Evolutionary conservation across 495 filamentous ascomycete genomes (phyloP).

Genomic region (Penicillium angulare): DNA sequence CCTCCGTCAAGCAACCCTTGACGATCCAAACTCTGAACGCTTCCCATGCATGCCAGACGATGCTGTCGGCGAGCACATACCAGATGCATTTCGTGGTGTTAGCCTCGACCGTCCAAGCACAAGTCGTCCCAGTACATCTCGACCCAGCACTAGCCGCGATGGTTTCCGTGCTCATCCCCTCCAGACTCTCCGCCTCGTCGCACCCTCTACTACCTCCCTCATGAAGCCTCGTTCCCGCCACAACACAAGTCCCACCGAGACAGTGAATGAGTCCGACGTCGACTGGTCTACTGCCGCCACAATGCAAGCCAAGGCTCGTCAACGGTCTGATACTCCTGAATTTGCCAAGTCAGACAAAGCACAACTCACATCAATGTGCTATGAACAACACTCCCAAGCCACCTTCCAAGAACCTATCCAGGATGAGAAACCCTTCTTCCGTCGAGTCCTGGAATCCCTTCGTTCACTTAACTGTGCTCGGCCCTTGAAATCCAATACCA

Average conservation of each 20-base stretch:
- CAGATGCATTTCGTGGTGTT: constrained; percentile 10
- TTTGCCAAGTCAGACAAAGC: constrained; percentile 22
- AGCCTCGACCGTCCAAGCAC: constrained; percentile 23
- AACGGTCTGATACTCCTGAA: constrained; percentile 32
- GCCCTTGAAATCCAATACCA: constrained; percentile 24
- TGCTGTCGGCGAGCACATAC: constrained; percentile 2
- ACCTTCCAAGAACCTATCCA: constrained; percentile 17
- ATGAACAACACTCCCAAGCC: constrained; percentile 32
- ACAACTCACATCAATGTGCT: constrained; percentile 35
- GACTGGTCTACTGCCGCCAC: constrained; percentile 41
- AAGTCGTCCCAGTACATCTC: constrained; percentile 14
- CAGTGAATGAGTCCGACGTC: constrained; percentile 29
- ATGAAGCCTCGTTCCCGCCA: constrained; percentile 29
- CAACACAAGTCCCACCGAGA: constrained; percentile 17
- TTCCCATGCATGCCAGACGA: constrained; percentile 38
- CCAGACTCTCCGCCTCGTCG: constrained; percentile 39
- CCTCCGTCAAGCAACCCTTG: constrained; percentile 28
- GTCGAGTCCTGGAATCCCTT: constrained; percentile 35
- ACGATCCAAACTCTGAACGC: constrained; percentile 24
- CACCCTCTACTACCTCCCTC: constrained; percentile 41
- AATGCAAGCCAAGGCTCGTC: constrained; percentile 38
- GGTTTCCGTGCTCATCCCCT: constrained; percentile 25
- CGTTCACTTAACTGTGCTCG: constrained; percentile 28
- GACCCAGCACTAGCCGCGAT: constrained; percentile 29
- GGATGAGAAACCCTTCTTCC: constrained; percentile 31